phyloP scores from a whole-genome alignment of 2,329 filamentous ascomycete species.

The Raffaelea ambrosiae region DNA sequence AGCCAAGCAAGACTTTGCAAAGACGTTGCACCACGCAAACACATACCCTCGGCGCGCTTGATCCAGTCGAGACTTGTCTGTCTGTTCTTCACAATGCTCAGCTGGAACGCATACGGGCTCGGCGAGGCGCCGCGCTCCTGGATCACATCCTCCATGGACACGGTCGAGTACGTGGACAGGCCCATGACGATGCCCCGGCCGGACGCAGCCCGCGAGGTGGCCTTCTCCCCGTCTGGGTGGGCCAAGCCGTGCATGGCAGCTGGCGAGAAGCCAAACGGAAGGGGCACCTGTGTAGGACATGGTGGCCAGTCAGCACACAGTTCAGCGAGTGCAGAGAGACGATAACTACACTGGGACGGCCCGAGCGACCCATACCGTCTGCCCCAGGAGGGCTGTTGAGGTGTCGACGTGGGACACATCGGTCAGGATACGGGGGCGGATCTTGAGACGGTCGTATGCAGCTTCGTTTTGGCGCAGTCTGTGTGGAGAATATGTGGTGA shows the following conservation, averaged over 20 bases:
- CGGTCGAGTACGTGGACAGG: constrained; percentile 37
- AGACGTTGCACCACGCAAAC: no score
- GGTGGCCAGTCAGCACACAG: not conserved
- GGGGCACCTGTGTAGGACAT: constrained; percentile 12
- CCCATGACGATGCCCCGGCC: constrained; percentile 34
- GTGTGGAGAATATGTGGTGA: not conserved
- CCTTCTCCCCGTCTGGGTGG: constrained; percentile 42
- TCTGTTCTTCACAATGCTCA: constrained; percentile 42
- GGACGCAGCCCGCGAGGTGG: constrained; percentile 36
- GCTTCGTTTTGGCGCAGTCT: constrained; percentile 41
- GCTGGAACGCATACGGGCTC: constrained; percentile 41
- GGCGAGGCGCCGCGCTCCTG: constrained; percentile 20
- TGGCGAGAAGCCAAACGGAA: constrained; percentile 46
- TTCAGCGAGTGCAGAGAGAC: not conserved
- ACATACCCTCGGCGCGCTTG: constrained; percentile 1
- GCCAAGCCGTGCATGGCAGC: constrained; percentile 44
- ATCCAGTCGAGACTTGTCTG: constrained; percentile 30
- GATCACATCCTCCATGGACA: constrained; percentile 35
- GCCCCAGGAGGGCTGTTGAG: constrained; percentile 34
- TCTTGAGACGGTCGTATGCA: constrained; percentile 41
- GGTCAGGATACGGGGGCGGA: constrained; percentile 33
- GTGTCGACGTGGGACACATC: constrained; percentile 29
- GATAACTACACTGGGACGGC: no score
- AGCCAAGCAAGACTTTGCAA: no score
- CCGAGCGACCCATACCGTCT: no score